A percentile compares a stretch with the other conserved stretches of the same genome.
These are phyloP conservation scores for Carex littledalei DNA, from an alignment of 176 grass and related monocot genomes.

Conservation along the genomic window DNA sequence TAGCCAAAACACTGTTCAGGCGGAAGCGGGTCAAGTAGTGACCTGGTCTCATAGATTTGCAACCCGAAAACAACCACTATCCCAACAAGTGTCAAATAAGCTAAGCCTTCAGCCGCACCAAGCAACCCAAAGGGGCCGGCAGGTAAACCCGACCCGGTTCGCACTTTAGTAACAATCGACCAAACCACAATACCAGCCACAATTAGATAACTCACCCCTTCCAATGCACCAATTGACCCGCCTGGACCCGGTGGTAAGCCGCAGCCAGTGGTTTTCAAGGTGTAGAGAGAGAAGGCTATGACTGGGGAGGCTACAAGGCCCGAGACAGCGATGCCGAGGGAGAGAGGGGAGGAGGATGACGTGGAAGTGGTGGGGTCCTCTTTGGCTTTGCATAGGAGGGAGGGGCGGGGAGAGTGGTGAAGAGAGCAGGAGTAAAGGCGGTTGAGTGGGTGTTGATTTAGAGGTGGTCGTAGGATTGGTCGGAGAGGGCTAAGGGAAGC, in stretches of 20 bases:
- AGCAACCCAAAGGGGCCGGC: constrained; percentile 63
- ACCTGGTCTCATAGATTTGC: constrained; percentile 56
- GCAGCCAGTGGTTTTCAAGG: constrained; percentile 63
- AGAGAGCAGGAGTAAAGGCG: neutral
- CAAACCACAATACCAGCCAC: constrained; percentile 57
- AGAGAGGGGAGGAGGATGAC: constrained; percentile 31
- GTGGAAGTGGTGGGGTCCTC: constrained; percentile 37
- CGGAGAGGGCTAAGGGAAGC: constrained; percentile 7
- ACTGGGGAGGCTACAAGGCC: constrained; percentile 47
- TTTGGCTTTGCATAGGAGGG: constrained; percentile 31
- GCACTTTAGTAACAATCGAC: constrained; percentile 66
- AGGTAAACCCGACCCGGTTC: constrained; percentile 64
- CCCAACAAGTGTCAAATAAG: constrained; percentile 44
- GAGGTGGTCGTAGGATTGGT: neutral
- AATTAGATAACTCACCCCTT: constrained; percentile 76
- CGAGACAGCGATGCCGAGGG: constrained; percentile 29
- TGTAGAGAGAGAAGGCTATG: constrained; percentile 71
- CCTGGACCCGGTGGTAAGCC: constrained; percentile 64
- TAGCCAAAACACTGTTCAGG: constrained; percentile 67
- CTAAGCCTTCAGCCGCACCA: constrained; percentile 64
- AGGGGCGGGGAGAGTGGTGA: neutral
- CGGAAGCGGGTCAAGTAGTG: constrained; percentile 54
- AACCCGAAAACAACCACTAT: constrained; percentile 56
- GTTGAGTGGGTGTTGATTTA: neutral
- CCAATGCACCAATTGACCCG: constrained; percentile 55